Conservation (phyloP, 2,329 filamentous ascomycete species). For the Colletotrichum sansevieriae region DNA sequence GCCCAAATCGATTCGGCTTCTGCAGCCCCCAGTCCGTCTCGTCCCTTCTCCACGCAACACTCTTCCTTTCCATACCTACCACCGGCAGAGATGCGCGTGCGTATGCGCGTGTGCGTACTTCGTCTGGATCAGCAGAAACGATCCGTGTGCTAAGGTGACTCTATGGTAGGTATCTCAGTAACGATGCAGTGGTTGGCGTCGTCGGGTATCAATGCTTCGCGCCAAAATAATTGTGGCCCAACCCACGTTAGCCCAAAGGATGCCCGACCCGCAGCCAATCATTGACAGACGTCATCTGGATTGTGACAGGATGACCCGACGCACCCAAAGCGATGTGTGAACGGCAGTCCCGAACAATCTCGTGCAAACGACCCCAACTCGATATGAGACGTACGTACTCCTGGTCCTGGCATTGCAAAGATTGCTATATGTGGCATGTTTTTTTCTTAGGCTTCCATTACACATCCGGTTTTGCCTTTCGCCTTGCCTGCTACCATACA, state of each 20-base stretch:
- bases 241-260: slow-evolving; percentile 44
- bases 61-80: too few relatives aligned
- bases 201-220: slow-evolving; percentile 57
- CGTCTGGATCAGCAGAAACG: neutral
- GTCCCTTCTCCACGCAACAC: neutral
- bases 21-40: neutral
- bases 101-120: neutral
- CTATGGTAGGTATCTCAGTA: slow-evolving; percentile 9
- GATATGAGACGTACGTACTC: neutral
- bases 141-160: slow-evolving; percentile 14
- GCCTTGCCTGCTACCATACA: neutral
- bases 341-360: neutral
- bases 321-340: slow-evolving; percentile 26
- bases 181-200: slow-evolving; percentile 37
- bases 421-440: neutral
- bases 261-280: slow-evolving; percentile 40
- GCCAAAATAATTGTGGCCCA: slow-evolving; percentile 52
- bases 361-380: slow-evolving; percentile 6
- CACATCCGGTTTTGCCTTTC: neutral
- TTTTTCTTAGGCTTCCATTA: neutral
- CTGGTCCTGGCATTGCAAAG: neutral
- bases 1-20: too few relatives aligned
- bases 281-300: slow-evolving; percentile 29
- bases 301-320: slow-evolving; percentile 27
- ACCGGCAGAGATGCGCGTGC: neutral